Percentiles rank a stretch among this genome's conserved stretches.
These are phyloP conservation scores for Phytophthora kernoviae DNA, from an alignment of 352 stramenopile genomes.

Conservation along the genomic window DNA sequence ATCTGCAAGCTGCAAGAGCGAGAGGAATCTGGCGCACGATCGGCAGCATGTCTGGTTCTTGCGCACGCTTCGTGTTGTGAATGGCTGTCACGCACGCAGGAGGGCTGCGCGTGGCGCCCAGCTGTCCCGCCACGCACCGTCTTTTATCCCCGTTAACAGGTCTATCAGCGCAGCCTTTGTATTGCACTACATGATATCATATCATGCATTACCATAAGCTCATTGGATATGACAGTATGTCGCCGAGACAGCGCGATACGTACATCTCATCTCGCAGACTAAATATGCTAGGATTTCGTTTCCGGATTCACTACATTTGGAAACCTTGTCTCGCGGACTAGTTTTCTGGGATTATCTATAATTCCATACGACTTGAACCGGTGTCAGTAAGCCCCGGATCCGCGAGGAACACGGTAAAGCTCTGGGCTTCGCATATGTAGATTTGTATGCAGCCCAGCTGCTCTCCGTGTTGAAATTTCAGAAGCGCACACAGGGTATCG, in stretches of 20 bases:
- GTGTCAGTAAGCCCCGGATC: conserved; percentile 19
- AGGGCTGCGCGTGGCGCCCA: conserved; percentile 19
- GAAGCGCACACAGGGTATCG: conserved; percentile 1
- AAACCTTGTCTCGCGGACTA: conserved; percentile 31
- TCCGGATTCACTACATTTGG: conserved; percentile 12
- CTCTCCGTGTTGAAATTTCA: conserved; percentile 18
- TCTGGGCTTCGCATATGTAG: conserved; percentile 25
- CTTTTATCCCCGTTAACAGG: background rate
- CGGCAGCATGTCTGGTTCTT: conserved; percentile 8
- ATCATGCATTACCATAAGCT: background rate
- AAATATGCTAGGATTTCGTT: conserved; percentile 3
- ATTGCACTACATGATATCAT: background rate
- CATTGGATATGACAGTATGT: background rate
- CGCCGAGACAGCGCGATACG: background rate
- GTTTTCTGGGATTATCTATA: conserved; percentile 6
- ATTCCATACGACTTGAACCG: background rate
- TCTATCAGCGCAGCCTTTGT: background rate
- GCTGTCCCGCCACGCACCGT: conserved; percentile 9
- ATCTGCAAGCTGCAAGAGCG: conserved; percentile 17
- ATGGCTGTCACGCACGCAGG: conserved; percentile 22
- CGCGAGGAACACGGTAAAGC: conserved; percentile 45
- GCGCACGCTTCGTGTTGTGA: conserved; percentile 15
- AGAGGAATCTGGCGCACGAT: conserved; percentile 37
- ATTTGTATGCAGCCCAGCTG: conserved; percentile 36
- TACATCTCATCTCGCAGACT: conserved; percentile 38